Percentiles rank a stretch among this genome's conserved stretches.
These are phyloP conservation scores for Neolentinus lepideus DNA, from an alignment of 1,284 basidiomycete genomes.

Conservation along the genomic window DNA sequence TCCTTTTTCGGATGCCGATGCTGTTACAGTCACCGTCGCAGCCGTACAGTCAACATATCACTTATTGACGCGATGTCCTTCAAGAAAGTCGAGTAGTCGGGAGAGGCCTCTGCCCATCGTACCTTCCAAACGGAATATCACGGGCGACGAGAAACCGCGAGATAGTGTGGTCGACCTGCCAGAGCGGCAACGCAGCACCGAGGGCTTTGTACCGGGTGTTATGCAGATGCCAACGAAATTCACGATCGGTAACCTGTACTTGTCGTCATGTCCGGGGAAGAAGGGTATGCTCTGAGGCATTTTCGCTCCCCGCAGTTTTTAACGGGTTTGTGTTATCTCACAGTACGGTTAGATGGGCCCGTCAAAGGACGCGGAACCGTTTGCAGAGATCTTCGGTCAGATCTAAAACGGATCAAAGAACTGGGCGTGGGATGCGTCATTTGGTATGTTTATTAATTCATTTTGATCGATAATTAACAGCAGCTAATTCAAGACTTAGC, in stretches of 20 bases:
- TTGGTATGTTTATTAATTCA: conserved; percentile 45
- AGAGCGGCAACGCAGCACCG: conserved; percentile 4
- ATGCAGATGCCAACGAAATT: conserved; percentile 14
- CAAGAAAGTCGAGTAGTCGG: background rate
- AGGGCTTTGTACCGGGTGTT: conserved; percentile 4
- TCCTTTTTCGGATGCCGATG: conserved; percentile 5
- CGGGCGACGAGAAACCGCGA: background rate
- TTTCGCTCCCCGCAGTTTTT: background rate
- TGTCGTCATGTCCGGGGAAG: conserved; percentile 95
- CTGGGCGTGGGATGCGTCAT: conserved; percentile 79
- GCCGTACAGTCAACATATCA: background rate
- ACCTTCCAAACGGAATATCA: background rate
- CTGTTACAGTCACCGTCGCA: background rate
- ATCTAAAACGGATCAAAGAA: conserved; percentile 72
- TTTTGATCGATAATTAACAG: background rate
- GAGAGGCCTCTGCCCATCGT: background rate
- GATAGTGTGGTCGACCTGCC: conserved; percentile 5
- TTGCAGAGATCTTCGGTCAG: conserved; percentile 74
- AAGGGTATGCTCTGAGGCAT: conserved; percentile 47
- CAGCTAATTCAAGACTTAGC: conserved; percentile 28
- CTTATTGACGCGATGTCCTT: background rate
- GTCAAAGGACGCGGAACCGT: conserved; percentile 79
- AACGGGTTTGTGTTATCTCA: background rate
- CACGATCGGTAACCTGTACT: conserved; percentile 77
- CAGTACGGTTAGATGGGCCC: conserved; percentile 79